These are phyloP conservation scores for Phytophthora macrochlamydospora DNA, from an alignment of 352 stramenopile genomes.

Conservation along the genomic window DNA sequence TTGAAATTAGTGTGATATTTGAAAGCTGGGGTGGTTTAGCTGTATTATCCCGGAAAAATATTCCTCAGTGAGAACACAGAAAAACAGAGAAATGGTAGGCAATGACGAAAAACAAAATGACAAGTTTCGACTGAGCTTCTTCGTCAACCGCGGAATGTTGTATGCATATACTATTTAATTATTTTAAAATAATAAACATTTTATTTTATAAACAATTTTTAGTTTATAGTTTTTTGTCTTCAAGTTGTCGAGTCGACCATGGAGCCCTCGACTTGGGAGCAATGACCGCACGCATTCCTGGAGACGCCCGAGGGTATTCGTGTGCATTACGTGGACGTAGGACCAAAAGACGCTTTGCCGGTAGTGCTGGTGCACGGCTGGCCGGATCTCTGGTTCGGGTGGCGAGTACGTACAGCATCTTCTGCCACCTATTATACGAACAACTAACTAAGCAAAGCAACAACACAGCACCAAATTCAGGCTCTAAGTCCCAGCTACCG, in stretches of 20 bases:
- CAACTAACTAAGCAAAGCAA: background rate
- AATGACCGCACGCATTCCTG: constrained; percentile 43
- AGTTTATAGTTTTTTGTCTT: background rate
- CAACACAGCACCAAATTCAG: constrained; percentile 50
- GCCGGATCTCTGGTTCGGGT: constrained; percentile 80
- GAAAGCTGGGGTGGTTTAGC: too few relatives aligned
- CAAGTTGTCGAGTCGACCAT: constrained; percentile 8
- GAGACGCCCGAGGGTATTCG: constrained; percentile 36
- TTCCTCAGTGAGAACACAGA: too few relatives aligned
- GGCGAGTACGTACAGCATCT: constrained; percentile 38
- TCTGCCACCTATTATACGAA: background rate
- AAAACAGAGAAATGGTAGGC: too few relatives aligned
- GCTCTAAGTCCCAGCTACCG: constrained; percentile 49
- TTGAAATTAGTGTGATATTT: too few relatives aligned
- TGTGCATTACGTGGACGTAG: constrained; percentile 68
- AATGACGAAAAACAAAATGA: too few relatives aligned
- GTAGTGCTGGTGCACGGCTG: constrained; percentile 77
- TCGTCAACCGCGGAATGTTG: too few relatives aligned
- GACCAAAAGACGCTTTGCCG: constrained; percentile 47
- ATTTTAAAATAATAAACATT: too few relatives aligned
- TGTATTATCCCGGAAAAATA: too few relatives aligned
- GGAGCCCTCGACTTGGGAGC: constrained; percentile 17
- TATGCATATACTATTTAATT: too few relatives aligned
- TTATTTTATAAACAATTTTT: too few relatives aligned
- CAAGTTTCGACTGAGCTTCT: too few relatives aligned